Conservation (phyloP, 345 rosid species). For the Populus deltoides region DNA sequence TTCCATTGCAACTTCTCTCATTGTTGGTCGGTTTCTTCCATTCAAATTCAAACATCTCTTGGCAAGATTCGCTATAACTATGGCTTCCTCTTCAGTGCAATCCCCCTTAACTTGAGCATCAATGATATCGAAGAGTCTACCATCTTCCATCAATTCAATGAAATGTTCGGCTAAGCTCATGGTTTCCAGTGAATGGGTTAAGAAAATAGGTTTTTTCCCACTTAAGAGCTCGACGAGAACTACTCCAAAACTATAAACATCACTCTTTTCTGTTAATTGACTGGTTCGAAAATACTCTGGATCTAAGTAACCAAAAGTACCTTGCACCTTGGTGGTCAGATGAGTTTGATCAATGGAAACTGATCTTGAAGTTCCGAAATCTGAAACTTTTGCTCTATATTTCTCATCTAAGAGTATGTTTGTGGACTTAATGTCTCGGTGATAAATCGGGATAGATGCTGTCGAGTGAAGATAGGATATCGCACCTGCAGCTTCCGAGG, state of each 20-base stretch:
- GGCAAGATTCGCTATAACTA: conserved; percentile 10
- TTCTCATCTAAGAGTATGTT: conserved; percentile 27
- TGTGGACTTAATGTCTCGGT: conserved; percentile 17
- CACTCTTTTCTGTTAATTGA: conserved; percentile 23
- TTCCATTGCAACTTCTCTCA: conserved; percentile 15
- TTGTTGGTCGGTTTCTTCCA: conserved; percentile 7
- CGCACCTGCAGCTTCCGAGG: conserved; percentile 21
- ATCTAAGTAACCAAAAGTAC: conserved; percentile 32
- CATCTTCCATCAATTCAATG: conserved; percentile 1
- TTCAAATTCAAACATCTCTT: conserved; percentile 1
- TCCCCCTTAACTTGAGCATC: not conserved
- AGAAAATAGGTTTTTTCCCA: conserved; percentile 18
- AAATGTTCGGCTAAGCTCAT: conserved; percentile 18
- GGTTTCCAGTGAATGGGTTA: not conserved
- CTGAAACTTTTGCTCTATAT: conserved; percentile 21
- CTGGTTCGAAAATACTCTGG: conserved; percentile 17
- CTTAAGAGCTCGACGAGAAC: conserved; percentile 17
- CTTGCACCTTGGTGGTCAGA: conserved; percentile 24
- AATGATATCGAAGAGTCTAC: not conserved
- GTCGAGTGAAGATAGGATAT: conserved; percentile 19
- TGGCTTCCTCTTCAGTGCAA: not conserved
- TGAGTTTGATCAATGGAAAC: conserved; percentile 19
- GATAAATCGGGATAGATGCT: conserved; percentile 15
- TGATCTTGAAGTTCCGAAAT: conserved; percentile 23
- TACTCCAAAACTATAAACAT: conserved; percentile 31